phyloP scores from a whole-genome alignment of 2,329 filamentous ascomycete species.

The Verticillium dahliae region DNA sequence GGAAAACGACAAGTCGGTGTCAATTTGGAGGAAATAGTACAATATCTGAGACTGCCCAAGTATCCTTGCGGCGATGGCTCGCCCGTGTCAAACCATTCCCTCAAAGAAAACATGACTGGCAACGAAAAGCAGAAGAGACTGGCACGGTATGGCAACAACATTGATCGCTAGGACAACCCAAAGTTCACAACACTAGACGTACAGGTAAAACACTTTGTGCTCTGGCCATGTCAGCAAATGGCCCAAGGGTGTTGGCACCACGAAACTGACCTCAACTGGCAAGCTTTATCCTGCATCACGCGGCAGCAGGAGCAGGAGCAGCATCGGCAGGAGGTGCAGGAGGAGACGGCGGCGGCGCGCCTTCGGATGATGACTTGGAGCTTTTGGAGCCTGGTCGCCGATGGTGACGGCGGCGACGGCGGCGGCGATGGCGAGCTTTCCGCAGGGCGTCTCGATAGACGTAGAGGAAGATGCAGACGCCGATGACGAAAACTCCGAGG shows the following conservation, averaged over 20 bases:
- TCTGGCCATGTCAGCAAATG: not conserved
- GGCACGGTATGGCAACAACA: not conserved
- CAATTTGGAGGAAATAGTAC: not conserved
- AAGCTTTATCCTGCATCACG: not conserved
- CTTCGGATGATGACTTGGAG: constrained; percentile 21
- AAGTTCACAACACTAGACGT: not conserved
- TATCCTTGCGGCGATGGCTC: not conserved
- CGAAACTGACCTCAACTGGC: not conserved
- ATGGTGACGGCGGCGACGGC: constrained; percentile 10
- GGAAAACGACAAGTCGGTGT: not conserved
- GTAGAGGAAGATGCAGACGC: constrained; percentile 28
- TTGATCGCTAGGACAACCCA: not conserved
- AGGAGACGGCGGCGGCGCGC: not conserved
- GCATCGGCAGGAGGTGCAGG: not conserved
- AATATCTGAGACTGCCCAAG: not conserved
- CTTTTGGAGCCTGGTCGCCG: constrained; percentile 19
- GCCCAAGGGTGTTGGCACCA: not conserved
- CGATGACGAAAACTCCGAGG: constrained; percentile 31
- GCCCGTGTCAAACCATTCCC: not conserved
- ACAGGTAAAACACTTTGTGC: not conserved
- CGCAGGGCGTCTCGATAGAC: constrained; percentile 31
- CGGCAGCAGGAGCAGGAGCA: constrained; percentile 1
- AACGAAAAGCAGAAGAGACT: not conserved
- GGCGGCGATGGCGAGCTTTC: constrained; percentile 21
- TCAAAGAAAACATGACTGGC: not conserved